These are phyloP conservation scores for Beauveria bassiana DNA, from an alignment of 2,329 filamentous ascomycete genomes.

Conservation along the genomic window DNA sequence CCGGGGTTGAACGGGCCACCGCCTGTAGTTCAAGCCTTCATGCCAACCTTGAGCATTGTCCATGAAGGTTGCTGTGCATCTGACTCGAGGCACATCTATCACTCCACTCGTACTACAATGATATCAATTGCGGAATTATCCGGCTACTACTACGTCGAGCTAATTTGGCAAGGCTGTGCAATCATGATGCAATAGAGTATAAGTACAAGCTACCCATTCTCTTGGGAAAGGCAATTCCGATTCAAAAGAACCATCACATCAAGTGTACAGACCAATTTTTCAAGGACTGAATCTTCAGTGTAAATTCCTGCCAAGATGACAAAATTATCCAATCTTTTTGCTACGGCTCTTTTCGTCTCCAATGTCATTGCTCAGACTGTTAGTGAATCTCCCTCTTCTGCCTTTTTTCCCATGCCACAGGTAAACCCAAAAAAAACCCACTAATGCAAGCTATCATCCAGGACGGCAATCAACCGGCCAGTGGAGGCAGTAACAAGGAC, in stretches of 20 bases:
- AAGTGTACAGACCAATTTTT: neutral
- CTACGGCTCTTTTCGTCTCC: neutral
- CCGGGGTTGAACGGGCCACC: too few species aligned
- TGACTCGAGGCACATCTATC: neutral
- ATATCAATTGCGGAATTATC: neutral
- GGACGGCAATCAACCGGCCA: neutral
- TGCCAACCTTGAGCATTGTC: too few species aligned
- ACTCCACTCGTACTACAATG: neutral
- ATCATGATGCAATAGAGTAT: neutral
- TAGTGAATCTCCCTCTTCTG: neutral
- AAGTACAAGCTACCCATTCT: neutral
- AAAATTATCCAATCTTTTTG: neutral
- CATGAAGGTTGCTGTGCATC: too few species aligned
- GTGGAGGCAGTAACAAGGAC: neutral
- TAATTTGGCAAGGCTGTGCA: neutral
- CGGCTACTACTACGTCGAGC: too few species aligned
- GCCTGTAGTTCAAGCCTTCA: too few species aligned
- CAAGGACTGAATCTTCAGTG: neutral
- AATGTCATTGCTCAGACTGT: neutral
- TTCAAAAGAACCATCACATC: neutral
- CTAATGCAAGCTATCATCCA: neutral
- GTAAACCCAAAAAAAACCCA: neutral
- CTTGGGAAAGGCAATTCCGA: neutral
- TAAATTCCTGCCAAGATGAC: neutral
- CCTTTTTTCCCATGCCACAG: neutral